Evolutionary conservation across 768 basidiomycete species (phyloP).

Genomic region (Fomitopsis serialis): DNA sequence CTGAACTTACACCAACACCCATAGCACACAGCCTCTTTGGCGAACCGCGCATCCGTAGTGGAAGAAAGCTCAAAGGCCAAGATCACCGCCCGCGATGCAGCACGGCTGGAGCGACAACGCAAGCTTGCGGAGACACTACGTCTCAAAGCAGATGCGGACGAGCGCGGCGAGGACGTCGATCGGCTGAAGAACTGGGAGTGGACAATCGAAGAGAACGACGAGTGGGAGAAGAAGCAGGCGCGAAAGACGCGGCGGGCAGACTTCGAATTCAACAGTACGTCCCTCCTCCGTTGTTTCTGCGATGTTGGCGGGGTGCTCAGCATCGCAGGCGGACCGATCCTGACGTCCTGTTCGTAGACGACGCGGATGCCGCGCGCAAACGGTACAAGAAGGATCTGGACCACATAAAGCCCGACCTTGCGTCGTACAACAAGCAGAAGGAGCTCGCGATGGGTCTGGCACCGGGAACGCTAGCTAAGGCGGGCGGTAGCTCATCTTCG

Average conservation of each 20-base stretch:
- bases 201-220: conserved; percentile 91
- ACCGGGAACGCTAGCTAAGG: conserved; percentile 55
- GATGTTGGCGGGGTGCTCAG: background rate
- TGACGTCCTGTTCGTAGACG: conserved; percentile 49
- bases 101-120: conserved; percentile 83
- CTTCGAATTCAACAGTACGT: conserved; percentile 87
- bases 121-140: conserved; percentile 86
- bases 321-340: background rate
- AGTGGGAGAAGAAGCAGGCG: conserved; percentile 89
- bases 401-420: conserved; percentile 81
- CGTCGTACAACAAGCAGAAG: conserved; percentile 85
- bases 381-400: conserved; percentile 92
- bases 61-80: conserved; percentile 80
- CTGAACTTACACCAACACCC: background rate
- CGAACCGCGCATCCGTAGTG: conserved; percentile 81
- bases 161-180: conserved; percentile 88
- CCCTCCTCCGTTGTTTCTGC: background rate
- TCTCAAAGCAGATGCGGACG: conserved; percentile 83
- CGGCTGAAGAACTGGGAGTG: conserved; percentile 93
- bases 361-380: conserved; percentile 81
- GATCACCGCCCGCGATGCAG: conserved; percentile 70
- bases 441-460: conserved; percentile 74
- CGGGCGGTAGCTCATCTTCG: conserved; percentile 29
- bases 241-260: conserved; percentile 82
- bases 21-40: conserved; percentile 71